These are phyloP conservation scores for Phytophthora macrochlamydospora DNA, from an alignment of 352 stramenopile species.

Conservation along the genomic window DNA sequence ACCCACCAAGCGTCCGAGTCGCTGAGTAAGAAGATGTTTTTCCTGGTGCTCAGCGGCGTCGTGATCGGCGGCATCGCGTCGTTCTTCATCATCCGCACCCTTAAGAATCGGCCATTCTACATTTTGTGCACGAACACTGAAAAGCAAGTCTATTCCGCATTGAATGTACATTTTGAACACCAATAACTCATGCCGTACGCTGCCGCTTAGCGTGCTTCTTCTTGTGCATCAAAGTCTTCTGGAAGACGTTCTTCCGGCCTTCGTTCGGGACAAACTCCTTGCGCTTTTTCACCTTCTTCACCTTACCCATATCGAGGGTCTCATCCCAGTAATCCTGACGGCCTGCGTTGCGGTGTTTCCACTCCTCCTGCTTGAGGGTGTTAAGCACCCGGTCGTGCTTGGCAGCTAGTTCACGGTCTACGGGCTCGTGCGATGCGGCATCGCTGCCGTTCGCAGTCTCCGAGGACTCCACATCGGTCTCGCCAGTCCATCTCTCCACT, in stretches of 20 bases:
- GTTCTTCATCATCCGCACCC: no score
- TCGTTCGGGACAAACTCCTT: conserved; percentile 85
- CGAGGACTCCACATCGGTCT: conserved; percentile 52
- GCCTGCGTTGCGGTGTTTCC: conserved; percentile 64
- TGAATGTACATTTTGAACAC: no score
- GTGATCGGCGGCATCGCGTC: no score
- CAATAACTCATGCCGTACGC: conserved; percentile 18
- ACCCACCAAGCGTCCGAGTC: no score
- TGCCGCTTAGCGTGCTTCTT: conserved; percentile 53
- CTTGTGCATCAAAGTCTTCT: conserved; percentile 61
- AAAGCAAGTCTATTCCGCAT: no score
- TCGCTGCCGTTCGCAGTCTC: conserved; percentile 46
- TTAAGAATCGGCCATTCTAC: no score
- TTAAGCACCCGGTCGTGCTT: conserved; percentile 76
- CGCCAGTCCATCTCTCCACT: conserved; percentile 70
- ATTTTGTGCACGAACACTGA: no score
- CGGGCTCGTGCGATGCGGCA: conserved; percentile 18
- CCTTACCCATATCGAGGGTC: conserved; percentile 70
- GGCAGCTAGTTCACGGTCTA: conserved; percentile 44
- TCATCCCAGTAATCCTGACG: conserved; percentile 83
- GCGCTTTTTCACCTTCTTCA: conserved; percentile 86
- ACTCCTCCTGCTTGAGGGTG: conserved; percentile 79
- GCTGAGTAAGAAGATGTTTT: no score
- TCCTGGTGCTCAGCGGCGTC: no score
- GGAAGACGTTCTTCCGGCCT: conserved; percentile 74